phyloP scores from a whole-genome alignment of 192 early-diverging fungal species.

The Entomortierella lignicola region DNA sequence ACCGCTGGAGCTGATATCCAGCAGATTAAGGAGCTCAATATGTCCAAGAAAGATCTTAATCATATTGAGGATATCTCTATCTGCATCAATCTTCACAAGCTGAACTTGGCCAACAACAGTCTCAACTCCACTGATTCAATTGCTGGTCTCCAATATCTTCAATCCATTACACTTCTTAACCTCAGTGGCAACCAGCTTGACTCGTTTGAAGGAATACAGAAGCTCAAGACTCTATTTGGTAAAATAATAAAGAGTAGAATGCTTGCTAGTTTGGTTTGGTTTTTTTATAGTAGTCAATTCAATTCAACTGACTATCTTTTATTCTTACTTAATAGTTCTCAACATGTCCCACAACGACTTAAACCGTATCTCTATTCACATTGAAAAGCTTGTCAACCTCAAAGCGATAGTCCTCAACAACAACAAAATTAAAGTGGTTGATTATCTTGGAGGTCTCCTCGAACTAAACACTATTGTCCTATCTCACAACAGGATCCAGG shows the following conservation, averaged over 20 bases:
- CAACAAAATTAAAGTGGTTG: conserved; percentile 75
- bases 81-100: conserved; percentile 68
- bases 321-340: conserved; percentile 57
- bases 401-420: conserved; percentile 86
- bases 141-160: conserved; percentile 64
- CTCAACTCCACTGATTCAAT: conserved; percentile 64
- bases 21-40: conserved; percentile 64
- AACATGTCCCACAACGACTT: conserved; percentile 78
- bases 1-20: conserved; percentile 48
- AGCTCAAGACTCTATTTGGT: conserved; percentile 72
- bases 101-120: conserved; percentile 69
- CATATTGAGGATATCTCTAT: conserved; percentile 77
- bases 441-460: conserved; percentile 67
- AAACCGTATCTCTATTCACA: conserved; percentile 66
- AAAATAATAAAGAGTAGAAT: conserved; percentile 7
- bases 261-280: background rate
- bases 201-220: conserved; percentile 62
- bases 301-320: too few relatives aligned
- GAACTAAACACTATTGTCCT: conserved; percentile 83
- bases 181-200: conserved; percentile 73
- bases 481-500: conserved; percentile 79
- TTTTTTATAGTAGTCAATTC: background rate
- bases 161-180: conserved; percentile 71
- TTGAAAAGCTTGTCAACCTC: conserved; percentile 66
- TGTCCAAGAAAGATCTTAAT: conserved; percentile 67